Evolutionary conservation across 2,329 filamentous ascomycete species (phyloP), one percentile per base, ranked within the genome.

Genomic region (Teratosphaeria destructans): DNA sequence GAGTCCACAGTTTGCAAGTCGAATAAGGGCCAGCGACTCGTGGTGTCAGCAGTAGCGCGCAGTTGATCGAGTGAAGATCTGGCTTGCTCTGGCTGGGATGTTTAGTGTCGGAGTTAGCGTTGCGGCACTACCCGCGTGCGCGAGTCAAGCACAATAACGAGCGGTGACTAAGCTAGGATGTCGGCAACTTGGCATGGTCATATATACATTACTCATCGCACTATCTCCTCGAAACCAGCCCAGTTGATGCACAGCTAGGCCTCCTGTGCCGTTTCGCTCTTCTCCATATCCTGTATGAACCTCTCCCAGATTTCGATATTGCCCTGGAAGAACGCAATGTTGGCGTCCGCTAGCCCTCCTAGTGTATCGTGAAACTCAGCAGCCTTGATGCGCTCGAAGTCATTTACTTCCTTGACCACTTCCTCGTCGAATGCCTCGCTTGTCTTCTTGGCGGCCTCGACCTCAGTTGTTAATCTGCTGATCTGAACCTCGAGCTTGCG

Each of bases 351-450:
- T 55, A 99, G 75, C 2, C 84, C 85, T 2, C 90, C 90, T 56
- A 99, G 81, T 66, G 94, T 92, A 64, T 87, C 83, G 73, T 90
- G 89, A 75, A 99, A 95, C 79, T 99, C 67, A 52, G 89, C 80
- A 47, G 90, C 85, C 79, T 99, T 99, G 80, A 97, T 97, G 59
- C 92, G 84, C 77, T 99, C 94, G 76, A 99, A 99, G 71, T 96
- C 92, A 23, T 83, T 82, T 0, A 96, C 89, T 73, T 99, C 94
- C 69, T 89, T 88, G 52, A 97, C 88, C 1, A 96, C 93, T 75
- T 96, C 91, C 71, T 96, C 92, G 74, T 96, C 94, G 69, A 99
- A 99, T 71, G 90, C 87, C 74, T 97, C 91, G 56, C 87, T 90
- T 14, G 88, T 90, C 70, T 86, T 88, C 75, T 91, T 91, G 5